These are phyloP conservation scores for Podospora tetraspora DNA, from an alignment of 495 filamentous ascomycete species.

Conservation along the genomic window DNA sequence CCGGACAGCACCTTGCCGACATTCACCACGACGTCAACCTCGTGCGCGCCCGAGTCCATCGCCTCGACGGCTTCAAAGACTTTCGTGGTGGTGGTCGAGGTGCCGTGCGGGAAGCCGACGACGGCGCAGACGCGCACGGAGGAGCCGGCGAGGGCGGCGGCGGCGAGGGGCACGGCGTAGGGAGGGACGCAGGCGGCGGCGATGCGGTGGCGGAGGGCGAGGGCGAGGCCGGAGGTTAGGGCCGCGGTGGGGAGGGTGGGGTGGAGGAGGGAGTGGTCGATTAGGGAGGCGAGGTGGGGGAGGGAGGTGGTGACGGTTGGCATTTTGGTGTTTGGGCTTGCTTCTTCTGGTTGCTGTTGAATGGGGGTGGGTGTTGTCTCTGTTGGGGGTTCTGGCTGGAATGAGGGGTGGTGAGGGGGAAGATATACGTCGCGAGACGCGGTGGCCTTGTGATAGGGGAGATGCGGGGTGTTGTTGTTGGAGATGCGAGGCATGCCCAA, in stretches of 20 bases:
- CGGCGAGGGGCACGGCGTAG: slow-evolving; percentile 47
- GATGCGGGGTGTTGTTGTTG: too few relatives aligned
- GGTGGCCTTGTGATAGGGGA: too few relatives aligned
- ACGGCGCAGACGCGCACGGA: slow-evolving; percentile 50
- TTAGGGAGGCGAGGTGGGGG: slow-evolving; percentile 49
- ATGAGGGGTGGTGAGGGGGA: too few relatives aligned
- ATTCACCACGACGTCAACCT: slow-evolving; percentile 59
- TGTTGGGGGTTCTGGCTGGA: too few relatives aligned
- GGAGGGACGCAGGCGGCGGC: slow-evolving; percentile 55
- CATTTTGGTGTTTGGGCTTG: not conserved
- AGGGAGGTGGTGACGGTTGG: slow-evolving; percentile 46
- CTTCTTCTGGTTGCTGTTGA: too few relatives aligned
- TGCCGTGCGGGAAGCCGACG: slow-evolving; percentile 56
- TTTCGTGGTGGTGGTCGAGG: slow-evolving; percentile 50
- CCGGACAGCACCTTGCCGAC: slow-evolving; percentile 51
- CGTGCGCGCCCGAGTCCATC: slow-evolving; percentile 40
- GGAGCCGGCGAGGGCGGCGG: slow-evolving; percentile 40
- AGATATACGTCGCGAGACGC: too few relatives aligned
- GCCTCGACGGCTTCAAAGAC: slow-evolving; percentile 48
- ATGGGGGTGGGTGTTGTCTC: too few relatives aligned
- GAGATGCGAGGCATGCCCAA: too few relatives aligned
- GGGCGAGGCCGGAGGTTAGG: slow-evolving; percentile 45
- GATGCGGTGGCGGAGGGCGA: slow-evolving; percentile 43
- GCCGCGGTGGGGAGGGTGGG: slow-evolving; percentile 55
- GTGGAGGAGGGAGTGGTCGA: slow-evolving; percentile 58